phyloP scores from a whole-genome alignment of 164 flowering plant genomes.

The Nelumbo lutea region DNA sequence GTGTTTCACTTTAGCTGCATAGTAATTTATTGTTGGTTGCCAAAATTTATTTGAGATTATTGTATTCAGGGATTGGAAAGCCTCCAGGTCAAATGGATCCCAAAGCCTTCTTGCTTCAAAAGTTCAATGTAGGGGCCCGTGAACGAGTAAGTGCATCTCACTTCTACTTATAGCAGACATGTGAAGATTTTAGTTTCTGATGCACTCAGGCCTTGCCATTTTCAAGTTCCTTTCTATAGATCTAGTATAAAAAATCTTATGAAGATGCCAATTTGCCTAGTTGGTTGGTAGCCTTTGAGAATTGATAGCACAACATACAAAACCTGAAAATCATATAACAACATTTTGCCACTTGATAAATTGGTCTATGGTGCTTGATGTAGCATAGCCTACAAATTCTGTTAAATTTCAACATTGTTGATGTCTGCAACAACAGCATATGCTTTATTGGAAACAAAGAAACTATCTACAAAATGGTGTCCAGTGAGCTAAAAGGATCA shows the following conservation, averaged over 20 bases:
- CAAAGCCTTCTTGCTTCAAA: conserved; percentile 90
- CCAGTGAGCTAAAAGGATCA: too few species aligned
- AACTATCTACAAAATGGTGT: too few species aligned
- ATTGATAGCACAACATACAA: not conserved
- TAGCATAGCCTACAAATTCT: too few species aligned
- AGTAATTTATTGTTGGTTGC: not conserved
- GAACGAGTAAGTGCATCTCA: conserved; percentile 51
- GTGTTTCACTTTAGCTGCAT: not conserved
- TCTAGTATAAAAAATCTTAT: not conserved
- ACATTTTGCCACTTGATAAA: too few species aligned
- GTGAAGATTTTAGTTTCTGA: not conserved
- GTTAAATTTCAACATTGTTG: too few species aligned
- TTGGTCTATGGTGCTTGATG: too few species aligned
- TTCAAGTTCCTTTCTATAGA: not conserved
- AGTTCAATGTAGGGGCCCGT: conserved; percentile 67
- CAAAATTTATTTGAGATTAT: conserved; percentile 3
- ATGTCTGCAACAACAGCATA: too few species aligned
- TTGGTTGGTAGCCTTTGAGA: not conserved
- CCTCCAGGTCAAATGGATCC: conserved; percentile 99
- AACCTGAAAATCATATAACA: too few species aligned
- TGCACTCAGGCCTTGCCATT: not conserved
- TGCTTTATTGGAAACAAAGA: too few species aligned
- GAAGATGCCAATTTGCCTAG: not conserved
- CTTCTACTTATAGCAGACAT: not conserved
- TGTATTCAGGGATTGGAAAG: conserved; percentile 72